Percentiles rank a stretch among this genome's conserved stretches.
These are phyloP conservation scores for Neospora caninum DNA, from an alignment of 169 alveolate genomes.

Conservation along the genomic window DNA sequence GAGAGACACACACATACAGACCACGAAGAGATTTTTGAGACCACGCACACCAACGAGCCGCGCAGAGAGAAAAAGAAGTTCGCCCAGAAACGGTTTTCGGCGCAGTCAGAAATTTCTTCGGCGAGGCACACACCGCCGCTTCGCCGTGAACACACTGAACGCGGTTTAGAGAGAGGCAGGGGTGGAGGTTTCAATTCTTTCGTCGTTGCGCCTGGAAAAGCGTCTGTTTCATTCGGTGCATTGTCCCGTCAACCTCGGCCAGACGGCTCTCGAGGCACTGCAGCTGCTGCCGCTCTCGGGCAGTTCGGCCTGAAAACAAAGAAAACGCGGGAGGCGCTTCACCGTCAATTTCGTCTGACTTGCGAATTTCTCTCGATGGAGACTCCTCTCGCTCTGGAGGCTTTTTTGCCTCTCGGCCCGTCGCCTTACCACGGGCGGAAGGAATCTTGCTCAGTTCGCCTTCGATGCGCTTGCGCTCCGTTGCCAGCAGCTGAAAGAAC, in stretches of 20 bases:
- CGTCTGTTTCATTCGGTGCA: conserved; percentile 11
- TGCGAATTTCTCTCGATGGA: no score
- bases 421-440: background rate
- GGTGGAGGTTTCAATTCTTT: background rate
- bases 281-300: background rate
- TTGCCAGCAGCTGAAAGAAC: background rate
- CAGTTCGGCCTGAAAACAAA: background rate
- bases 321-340: background rate
- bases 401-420: background rate
- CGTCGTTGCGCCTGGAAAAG: background rate
- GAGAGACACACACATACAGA: no score
- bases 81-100: no score
- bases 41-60: no score
- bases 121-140: no score
- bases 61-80: no score
- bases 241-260: conserved; percentile 23
- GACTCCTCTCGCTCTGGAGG: no score
- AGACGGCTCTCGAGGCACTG: conserved; percentile 4
- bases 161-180: background rate
- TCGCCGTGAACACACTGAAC: background rate
- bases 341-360: no score
- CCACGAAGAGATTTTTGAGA: no score
- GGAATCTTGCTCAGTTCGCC: background rate
- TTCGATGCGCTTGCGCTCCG: conserved; percentile 3
- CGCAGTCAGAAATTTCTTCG: no score